Conservation (phyloP, 176 grass and related monocot genomes). For the Hordeum marinum region DNA sequence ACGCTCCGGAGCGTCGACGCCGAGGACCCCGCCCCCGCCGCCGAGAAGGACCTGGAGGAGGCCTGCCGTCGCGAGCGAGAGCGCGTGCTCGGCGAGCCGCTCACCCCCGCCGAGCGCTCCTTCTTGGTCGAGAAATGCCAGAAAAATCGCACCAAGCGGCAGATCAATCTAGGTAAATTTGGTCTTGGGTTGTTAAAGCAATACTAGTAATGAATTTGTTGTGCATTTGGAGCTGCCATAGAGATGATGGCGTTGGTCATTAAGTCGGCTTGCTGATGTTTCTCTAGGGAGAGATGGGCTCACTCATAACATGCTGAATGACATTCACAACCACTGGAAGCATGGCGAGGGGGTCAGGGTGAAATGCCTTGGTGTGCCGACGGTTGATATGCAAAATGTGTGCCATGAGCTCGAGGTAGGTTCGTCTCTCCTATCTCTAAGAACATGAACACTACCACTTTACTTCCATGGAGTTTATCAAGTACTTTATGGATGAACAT, state of each 20-base stretch:
- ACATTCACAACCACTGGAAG: constrained; percentile 90
- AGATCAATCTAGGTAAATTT: constrained; percentile 84
- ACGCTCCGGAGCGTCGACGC: constrained; percentile 47
- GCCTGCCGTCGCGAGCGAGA: constrained; percentile 37
- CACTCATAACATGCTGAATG: constrained; percentile 98
- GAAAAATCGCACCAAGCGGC: constrained; percentile 68
- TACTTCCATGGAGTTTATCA: neutral
- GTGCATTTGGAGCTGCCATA: neutral
- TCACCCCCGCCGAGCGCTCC: constrained; percentile 46
- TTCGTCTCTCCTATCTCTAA: neutral
- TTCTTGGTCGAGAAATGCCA: constrained; percentile 60
- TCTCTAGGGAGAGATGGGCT: constrained; percentile 84
- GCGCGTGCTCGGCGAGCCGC: constrained; percentile 67
- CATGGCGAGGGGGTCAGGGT: constrained; percentile 60
- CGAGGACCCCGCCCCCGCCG: constrained; percentile 40
- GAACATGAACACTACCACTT: neutral
- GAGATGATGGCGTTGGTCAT: neutral
- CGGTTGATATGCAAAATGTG: constrained; percentile 87
- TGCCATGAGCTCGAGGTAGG: constrained; percentile 77
- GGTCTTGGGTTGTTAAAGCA: neutral
- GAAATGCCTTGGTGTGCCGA: constrained; percentile 91
- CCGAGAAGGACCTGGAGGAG: constrained; percentile 40
- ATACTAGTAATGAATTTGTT: neutral
- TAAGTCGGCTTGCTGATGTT: neutral
- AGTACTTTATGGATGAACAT: neutral